Evolutionary conservation across 495 filamentous ascomycete species (phyloP), one percentile per base, ranked within the genome.

Genomic region (Cairneyella variabilis): DNA sequence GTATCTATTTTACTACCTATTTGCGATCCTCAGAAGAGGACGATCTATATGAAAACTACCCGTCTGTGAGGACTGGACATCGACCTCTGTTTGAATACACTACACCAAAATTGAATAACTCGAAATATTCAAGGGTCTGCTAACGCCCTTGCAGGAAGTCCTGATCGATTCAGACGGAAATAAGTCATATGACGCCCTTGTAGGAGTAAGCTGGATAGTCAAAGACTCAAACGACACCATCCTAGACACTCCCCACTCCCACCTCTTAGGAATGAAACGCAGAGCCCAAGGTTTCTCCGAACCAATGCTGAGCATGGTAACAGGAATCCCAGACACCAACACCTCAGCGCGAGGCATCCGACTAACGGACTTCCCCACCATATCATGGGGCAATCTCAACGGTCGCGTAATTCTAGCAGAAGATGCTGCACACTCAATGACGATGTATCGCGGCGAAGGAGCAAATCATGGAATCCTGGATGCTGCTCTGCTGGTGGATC

Each of bases 321-420:
- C 75, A 18, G 60, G 65, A 14, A 59, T 67, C n/a, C 72, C 71
- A 26, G 63, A 66, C 47, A 37, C 45, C 25, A 57, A 59, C 30
- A 57, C 64, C 21, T 62, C 66, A 0, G 63, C 69, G 3, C 64
- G 66, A 17, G 44, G 67, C 17, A 64, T 67, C 0, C 57, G 71
- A 18, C 28, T 69, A 26, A 72, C 72, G 10, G 73, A 67, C 16
- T 57, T 57, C 30, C 70, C 67, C 12, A 59, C 70, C 28, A 64
- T 78, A n/a, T 45, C 36, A 7, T 57, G 54, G 21, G 23, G 53
- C 43, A 50, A 53, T 8, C 48, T 48, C 26, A 48, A 56, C 22
- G 54, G 57, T 14, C 38, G 20, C 14, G 59, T 68, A 3, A 66
- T 64, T 1, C 48, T 67, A 11, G 38, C 64, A 25, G 64, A 63